Evolutionary conservation across 257 asterid species (phyloP).

Genomic region (Phtheirospermum japonicum): DNA sequence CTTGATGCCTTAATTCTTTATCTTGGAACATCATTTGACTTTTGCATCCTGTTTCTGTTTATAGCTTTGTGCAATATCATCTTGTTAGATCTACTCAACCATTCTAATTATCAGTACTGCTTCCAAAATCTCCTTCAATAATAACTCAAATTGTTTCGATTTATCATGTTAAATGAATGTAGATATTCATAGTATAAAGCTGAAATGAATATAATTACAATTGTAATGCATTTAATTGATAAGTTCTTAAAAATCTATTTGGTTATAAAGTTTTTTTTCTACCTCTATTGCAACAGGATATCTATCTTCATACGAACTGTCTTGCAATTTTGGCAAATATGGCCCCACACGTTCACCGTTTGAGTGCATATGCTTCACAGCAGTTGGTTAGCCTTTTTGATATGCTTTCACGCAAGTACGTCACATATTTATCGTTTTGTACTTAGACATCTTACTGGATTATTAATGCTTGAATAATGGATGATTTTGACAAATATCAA

Average conservation of each 20-base stretch:
- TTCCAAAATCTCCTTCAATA: too few relatives aligned
- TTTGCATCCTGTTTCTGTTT: too few relatives aligned
- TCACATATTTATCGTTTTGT: slow-evolving; percentile 22
- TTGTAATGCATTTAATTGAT: too few relatives aligned
- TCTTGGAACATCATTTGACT: too few relatives aligned
- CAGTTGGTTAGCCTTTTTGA: slow-evolving; percentile 94
- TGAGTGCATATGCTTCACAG: slow-evolving; percentile 94
- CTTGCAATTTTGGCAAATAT: slow-evolving; percentile 95
- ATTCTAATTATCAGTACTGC: too few relatives aligned
- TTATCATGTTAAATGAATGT: too few relatives aligned
- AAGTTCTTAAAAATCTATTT: not conserved
- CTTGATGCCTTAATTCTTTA: not conserved
- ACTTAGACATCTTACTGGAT: too few relatives aligned
- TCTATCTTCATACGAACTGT: slow-evolving; percentile 94
- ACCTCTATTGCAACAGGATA: slow-evolving; percentile 63
- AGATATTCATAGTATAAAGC: too few relatives aligned
- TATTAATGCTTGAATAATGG: not conserved
- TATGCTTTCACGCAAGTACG: slow-evolving; percentile 98
- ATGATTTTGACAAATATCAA: not conserved
- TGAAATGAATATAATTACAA: too few relatives aligned
- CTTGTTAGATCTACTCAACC: too few relatives aligned
- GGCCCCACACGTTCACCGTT: slow-evolving; percentile 93
- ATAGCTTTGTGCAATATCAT: too few relatives aligned
- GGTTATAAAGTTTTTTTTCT: slow-evolving; percentile 15
- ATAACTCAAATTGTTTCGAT: too few relatives aligned